phyloP scores from a whole-genome alignment of 164 flowering plant species.

The Aristolochia fimbriata region DNA sequence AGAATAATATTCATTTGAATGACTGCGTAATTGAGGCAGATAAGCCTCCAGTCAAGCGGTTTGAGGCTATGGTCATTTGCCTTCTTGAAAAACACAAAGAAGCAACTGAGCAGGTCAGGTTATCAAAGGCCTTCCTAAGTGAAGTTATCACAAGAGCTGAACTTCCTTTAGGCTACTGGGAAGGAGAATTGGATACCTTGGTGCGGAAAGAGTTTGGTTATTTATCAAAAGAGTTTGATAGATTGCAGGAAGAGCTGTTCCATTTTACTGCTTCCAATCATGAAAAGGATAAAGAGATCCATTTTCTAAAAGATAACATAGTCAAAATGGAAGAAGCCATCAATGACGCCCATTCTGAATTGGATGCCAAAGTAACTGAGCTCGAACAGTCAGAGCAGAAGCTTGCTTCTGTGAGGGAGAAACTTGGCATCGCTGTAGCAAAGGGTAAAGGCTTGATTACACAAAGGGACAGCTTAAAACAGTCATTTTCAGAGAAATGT shows the following conservation, averaged over 20 bases:
- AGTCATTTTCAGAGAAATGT: conserved; percentile 67
- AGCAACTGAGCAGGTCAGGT: conserved; percentile 24
- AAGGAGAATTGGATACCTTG: conserved; percentile 4
- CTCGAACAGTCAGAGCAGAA: conserved; percentile 90
- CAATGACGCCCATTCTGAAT: conserved; percentile 28
- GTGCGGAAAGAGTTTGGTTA: conserved; percentile 29
- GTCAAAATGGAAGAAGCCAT: conserved; percentile 36
- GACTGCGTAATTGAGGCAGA: conserved; percentile 18
- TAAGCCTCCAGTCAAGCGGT: conserved; percentile 20
- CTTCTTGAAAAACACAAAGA: conserved; percentile 52
- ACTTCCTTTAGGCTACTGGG: conserved; percentile 1
- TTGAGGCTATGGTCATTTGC: conserved; percentile 38
- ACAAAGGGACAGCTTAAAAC: conserved; percentile 83
- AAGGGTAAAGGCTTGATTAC: conserved; percentile 91
- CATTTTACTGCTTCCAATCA: conserved; percentile 29
- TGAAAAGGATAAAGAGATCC: conserved; percentile 46
- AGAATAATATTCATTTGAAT: conserved; percentile 26
- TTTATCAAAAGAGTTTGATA: conserved; percentile 28
- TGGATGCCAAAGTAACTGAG: conserved; percentile 50
- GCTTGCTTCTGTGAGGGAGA: conserved; percentile 76
- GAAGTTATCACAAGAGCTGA: conserved; percentile 6
- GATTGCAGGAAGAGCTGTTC: conserved; percentile 36
- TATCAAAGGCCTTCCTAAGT: conserved; percentile 8
- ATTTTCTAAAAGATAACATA: conserved; percentile 43
- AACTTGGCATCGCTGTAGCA: conserved; percentile 91